Evolutionary conservation across 2,329 filamentous ascomycete genomes (phyloP), one percentile per base, ranked within the genome.

Genomic region (Achaetomium macrosporum): DNA sequence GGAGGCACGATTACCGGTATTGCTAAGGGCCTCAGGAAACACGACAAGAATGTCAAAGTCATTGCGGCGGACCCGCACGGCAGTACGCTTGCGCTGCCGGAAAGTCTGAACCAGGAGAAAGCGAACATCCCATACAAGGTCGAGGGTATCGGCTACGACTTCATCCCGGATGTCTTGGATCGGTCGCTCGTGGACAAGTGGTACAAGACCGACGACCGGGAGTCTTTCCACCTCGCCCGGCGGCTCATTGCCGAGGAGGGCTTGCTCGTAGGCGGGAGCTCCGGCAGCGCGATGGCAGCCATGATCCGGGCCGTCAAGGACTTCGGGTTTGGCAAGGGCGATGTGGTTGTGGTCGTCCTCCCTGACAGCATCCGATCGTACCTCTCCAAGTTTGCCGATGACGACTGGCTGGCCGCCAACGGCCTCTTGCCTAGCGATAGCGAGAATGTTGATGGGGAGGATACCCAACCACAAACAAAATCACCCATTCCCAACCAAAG

Each of bases 371-470:
- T 99, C 67, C 82, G 93, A 65, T 96, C 90, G 72, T 99, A 99
- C 70, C 83, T 99, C 25, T 92, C 87, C 74, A 99, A 99, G 81
- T 99, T 99, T 68, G 90, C 90, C 60, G 93, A 99, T 68, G 95
- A 99, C 67, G 93, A 97, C 75, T 99, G 93, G 95, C 84, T 99
- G 51, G 91, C 90, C 12, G 93, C 93, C 58, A 99, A 99, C 73
- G 87, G 92, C 68, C 88, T 99, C 20, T 80, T 97, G 25, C 82
- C 88, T n/a, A 64, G 66, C 30, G 55, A 88, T 17, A 62, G 66
- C 33, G 53, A 64, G 30, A 53, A 63, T 13, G 67, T 72, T 58
- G 70, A 72, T 57, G 73, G 71, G 15, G 37, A 78, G 73, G 59
- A 82, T 75, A 48, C 79, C 73, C 56, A 69, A 57, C 62, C 66